Conservation (phyloP, 352 stramenopile species). For the Pythium myriotylum region DNA sequence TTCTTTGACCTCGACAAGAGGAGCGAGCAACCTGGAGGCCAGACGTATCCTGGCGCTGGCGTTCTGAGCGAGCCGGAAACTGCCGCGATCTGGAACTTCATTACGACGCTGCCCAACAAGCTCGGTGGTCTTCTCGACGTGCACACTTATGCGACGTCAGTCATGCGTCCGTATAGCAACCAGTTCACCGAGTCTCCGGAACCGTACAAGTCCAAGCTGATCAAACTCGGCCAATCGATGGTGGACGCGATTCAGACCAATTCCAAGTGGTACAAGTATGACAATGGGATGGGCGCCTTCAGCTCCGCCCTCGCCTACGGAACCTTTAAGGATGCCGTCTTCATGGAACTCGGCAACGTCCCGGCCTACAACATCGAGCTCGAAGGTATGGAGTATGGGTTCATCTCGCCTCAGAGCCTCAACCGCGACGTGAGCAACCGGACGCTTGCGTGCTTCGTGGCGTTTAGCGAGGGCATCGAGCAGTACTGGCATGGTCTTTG, state of each 20-base stretch:
- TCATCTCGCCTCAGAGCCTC: conserved; percentile 23
- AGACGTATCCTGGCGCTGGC: conserved; percentile 27
- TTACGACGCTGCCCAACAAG: conserved; percentile 16
- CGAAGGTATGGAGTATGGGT: conserved; percentile 13
- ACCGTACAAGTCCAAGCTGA: conserved; percentile 30
- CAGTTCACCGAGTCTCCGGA: conserved; percentile 20
- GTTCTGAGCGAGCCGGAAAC: conserved; percentile 38
- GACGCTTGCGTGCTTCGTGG: conserved; percentile 23
- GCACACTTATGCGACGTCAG: conserved; percentile 22
- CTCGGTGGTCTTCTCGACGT: conserved; percentile 24
- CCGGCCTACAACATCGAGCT: conserved; percentile 28
- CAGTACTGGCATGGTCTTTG: conserved; percentile 20
- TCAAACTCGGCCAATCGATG: conserved; percentile 9
- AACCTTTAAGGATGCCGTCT: conserved; percentile 29
- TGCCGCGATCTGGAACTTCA: conserved; percentile 26
- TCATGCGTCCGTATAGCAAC: conserved; percentile 28
- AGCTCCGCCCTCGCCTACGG: conserved; percentile 23
- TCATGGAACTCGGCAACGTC: conserved; percentile 14
- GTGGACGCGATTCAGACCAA: conserved; percentile 9
- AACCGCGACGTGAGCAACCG: conserved; percentile 27
- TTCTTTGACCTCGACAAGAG: conserved; percentile 28
- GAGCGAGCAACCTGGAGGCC: neutral
- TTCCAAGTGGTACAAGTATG: conserved; percentile 16
- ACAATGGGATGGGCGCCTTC: conserved; percentile 23
- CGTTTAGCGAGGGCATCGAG: conserved; percentile 22